Percentiles rank a stretch among this genome's conserved stretches.
Evolutionary conservation across 2,329 filamentous ascomycete species (phyloP).

Genomic region (Didymella sp.): DNA sequence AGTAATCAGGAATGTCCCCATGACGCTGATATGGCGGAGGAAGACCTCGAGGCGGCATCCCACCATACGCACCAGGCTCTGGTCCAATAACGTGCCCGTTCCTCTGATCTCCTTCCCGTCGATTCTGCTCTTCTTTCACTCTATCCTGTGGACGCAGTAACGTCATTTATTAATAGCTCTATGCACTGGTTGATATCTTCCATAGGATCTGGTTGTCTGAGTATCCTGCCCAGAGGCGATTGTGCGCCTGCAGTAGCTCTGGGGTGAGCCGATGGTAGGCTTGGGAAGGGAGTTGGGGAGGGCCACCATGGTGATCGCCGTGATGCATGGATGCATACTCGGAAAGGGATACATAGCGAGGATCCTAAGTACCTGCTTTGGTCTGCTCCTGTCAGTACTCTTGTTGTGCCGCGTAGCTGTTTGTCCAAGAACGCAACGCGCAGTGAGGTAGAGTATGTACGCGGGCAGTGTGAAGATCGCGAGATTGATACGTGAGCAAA

Average conservation of each 20-base stretch:
- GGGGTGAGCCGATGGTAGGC: not conserved
- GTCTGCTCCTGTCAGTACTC: not conserved
- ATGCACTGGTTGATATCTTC: not conserved
- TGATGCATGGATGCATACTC: not conserved
- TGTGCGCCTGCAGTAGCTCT: not conserved
- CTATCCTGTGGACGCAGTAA: not conserved
- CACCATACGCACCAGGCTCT: not conserved
- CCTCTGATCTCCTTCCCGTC: not conserved
- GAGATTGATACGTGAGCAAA: no score
- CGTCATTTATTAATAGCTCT: not conserved
- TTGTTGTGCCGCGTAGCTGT: not conserved
- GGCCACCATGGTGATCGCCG: not conserved
- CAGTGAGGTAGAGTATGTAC: not conserved
- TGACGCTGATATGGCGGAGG: not conserved
- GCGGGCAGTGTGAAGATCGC: not conserved
- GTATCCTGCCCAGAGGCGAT: not conserved
- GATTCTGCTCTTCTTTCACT: not conserved
- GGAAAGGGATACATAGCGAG: not conserved
- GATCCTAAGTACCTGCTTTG: no score
- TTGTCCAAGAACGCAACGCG: not conserved
- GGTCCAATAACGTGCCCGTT: not conserved
- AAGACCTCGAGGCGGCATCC: not conserved
- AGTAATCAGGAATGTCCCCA: not conserved
- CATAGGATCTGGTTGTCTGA: not conserved
- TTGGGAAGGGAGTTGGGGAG: not conserved